Evolutionary conservation across 768 basidiomycete genomes (phyloP).

Genomic region (Leccinum truebloodii): DNA sequence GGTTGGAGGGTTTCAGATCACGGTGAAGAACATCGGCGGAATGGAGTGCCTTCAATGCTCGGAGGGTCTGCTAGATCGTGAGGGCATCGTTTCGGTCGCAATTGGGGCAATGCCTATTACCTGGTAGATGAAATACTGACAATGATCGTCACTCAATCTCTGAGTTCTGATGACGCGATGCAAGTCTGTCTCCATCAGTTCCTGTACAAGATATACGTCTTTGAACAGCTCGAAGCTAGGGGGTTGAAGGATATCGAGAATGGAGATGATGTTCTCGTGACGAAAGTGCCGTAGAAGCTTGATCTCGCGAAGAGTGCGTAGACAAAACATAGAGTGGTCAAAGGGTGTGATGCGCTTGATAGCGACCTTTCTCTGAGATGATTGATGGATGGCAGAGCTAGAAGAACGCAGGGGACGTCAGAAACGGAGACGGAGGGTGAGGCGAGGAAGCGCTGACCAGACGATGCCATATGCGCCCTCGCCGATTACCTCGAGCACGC

Average conservation of each 20-base stretch:
- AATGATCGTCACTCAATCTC: constrained; percentile 91
- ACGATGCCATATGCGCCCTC: constrained; percentile 97
- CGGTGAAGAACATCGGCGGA: constrained; percentile 94
- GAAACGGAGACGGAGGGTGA: neutral
- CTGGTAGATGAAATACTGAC: constrained; percentile 98
- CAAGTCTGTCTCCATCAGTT: constrained; percentile 90
- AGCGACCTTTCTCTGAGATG: constrained; percentile 83
- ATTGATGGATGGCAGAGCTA: constrained; percentile 74
- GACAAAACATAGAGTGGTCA: constrained; percentile 91
- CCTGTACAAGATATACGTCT: constrained; percentile 78
- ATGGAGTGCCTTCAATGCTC: constrained; percentile 93
- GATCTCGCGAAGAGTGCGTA: constrained; percentile 83
- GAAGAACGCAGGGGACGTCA: constrained; percentile 4
- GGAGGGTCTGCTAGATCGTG: constrained; percentile 53
- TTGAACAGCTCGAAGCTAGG: constrained; percentile 73
- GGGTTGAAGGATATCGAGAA: constrained; percentile 91
- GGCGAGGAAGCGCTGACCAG: constrained; percentile 40
- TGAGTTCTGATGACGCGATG: constrained; percentile 97
- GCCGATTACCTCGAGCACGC: constrained; percentile 82
- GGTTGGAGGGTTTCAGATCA: constrained; percentile 95
- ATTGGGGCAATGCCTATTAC: constrained; percentile 36
- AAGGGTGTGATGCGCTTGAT: constrained; percentile 97
- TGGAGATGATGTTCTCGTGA: constrained; percentile 90
- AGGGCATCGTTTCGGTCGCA: constrained; percentile 3
- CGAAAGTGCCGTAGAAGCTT: constrained; percentile 89